A percentile compares a stretch with the other conserved stretches of the same genome.
Conservation (phyloP, 495 filamentous ascomycete genomes). For the Platismatia glauca region DNA sequence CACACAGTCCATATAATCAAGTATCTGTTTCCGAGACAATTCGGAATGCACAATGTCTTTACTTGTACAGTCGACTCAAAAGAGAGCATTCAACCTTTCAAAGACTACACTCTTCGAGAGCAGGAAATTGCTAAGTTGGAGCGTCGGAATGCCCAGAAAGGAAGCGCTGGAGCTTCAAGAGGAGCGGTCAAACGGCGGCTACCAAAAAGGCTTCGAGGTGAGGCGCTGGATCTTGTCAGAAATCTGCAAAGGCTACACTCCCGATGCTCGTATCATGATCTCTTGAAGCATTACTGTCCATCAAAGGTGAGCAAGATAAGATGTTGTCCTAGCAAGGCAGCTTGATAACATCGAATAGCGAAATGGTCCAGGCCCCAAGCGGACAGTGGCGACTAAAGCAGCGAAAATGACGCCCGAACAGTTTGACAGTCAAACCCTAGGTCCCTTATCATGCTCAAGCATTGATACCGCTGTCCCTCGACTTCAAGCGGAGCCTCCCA, state of each 20-base stretch:
- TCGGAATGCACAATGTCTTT: constrained; percentile 86
- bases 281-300: constrained; percentile 79
- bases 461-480: constrained; percentile 3
- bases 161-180: background rate
- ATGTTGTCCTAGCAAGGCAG: background rate
- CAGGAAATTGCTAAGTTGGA: constrained; percentile 56
- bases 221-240: constrained; percentile 46
- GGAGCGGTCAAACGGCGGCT: constrained; percentile 33
- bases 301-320: constrained; percentile 32
- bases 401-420: background rate
- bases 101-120: constrained; percentile 76
- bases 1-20: constrained; percentile 70
- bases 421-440: background rate
- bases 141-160: constrained; percentile 6
- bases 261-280: constrained; percentile 64
- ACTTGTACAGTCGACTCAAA: constrained; percentile 52
- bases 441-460: constrained; percentile 6
- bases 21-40: constrained; percentile 90
- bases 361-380: background rate
- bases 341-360: background rate
- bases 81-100: constrained; percentile 61
- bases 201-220: constrained; percentile 70
- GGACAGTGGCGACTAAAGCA: background rate
- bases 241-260: constrained; percentile 61
- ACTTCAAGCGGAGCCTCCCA: constrained; percentile 20